Evolutionary conservation across 441 rosid genomes (phyloP), one percentile per base, ranked within the genome.

Genomic region (Erysimum pusillum): DNA sequence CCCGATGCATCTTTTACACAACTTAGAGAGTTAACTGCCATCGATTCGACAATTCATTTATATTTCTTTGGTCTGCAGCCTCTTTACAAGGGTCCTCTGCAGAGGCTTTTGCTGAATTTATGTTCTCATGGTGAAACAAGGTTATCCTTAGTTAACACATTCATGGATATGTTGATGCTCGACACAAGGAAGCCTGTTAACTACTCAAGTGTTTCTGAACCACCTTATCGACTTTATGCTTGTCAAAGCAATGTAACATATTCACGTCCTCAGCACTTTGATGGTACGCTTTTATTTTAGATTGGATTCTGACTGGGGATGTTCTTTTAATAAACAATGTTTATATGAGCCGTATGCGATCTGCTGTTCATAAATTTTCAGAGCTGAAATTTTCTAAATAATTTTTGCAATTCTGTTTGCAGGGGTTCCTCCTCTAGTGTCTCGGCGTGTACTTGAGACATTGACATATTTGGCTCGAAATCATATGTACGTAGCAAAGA

Each of bases 391-490:
- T 53, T 67, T 45, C 9, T 53, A 4, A 32, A 44, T 69, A 28
- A 58, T 9, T 14, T 32, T 58, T 58, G 14, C 38, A 46, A 36
- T 61, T 69, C 18, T 69, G 10, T 39, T 69, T 85, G 41, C 79
- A 96, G 99, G 98, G 63, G 90, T 93, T 64, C 98, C 99, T 83
- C 99, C 97, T 58, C 77, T 93, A 86, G 91, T 93, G 71, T 96
- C 97, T 61, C 91, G 98, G 61, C 97, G 98, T 64, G 84, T 93
- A 67, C 97, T 96, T 73, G 99, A 96, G 85, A 91, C 89, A 2
- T 80, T 96, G 78, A 93, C 97, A 52, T 90, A 89, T 82, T 77
- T 93, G 91, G 92, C 98, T 49, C 90, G 96, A 56, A 88, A 93
- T 72, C 99, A 96, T 89, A 90, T 87, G 46, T 79, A 82, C 51